Evolutionary conservation across 805 yeast genomes (phyloP).

Genomic region (Lipomyces orientalis): DNA sequence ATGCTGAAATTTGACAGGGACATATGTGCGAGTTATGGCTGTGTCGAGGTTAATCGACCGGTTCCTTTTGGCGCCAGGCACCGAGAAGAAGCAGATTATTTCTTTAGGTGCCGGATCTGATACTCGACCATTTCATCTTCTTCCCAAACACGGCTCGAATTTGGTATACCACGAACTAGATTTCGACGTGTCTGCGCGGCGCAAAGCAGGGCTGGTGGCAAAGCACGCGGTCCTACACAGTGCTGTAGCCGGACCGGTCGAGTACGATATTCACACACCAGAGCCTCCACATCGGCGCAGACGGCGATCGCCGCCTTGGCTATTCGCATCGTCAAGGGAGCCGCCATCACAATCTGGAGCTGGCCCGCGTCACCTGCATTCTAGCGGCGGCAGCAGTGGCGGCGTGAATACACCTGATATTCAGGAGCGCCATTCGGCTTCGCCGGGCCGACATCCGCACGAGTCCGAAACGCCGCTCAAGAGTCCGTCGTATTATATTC

Average conservation of each 20-base stretch:
- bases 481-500: constrained; percentile 55
- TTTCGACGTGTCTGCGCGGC: constrained; percentile 58
- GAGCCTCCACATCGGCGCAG: background rate
- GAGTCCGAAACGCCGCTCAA: constrained; percentile 30
- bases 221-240: background rate
- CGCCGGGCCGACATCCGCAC: background rate
- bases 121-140: constrained; percentile 63
- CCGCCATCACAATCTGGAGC: background rate
- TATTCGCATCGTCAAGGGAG: background rate
- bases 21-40: constrained; percentile 20
- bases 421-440: background rate
- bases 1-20: constrained; percentile 14
- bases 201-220: constrained; percentile 58
- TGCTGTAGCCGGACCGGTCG: constrained; percentile 11
- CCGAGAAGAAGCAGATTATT: constrained; percentile 52
- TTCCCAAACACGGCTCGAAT: constrained; percentile 44
- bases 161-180: constrained; percentile 66
- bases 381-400: background rate
- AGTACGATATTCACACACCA: background rate
- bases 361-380: background rate
- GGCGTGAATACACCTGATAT: background rate
- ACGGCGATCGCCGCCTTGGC: background rate
- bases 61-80: constrained; percentile 8
- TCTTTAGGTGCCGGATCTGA: constrained; percentile 86
- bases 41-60: constrained; percentile 21